Evolutionary conservation across 1,284 basidiomycete genomes (phyloP), one percentile per base, ranked within the genome.

Genomic region (Trichosporon inkin): DNA sequence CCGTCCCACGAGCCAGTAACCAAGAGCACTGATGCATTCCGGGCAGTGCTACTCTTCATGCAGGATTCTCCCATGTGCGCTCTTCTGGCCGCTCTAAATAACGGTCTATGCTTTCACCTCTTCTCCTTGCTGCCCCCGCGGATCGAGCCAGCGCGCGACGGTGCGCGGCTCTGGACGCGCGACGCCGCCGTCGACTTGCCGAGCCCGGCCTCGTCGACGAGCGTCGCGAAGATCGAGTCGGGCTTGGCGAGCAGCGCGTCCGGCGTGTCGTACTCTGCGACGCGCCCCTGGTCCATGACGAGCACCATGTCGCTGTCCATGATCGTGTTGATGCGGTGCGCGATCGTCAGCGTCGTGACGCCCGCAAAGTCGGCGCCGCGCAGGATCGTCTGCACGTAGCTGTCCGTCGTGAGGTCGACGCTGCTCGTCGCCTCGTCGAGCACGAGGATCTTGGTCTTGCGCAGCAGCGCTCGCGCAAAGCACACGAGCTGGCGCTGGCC

Each of bases 391-490:
- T 78, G 76, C 28, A 79, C 75, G 20, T 88, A 87, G 55, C 84
- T 83, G 76, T 96, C 92, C 2, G 92, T 96, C 72, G 94, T 90
- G 38, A 95, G 80, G 72, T 95, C 92, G 57, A 96, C 90, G 13
- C 68, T 69, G 49, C 67, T 70, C 4, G 78, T 78, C 22, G 77
- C 77, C 63, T 96, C 92, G 73, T 97, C 93, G 16, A 96, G 82
- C 1, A 96, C 89, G 1, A 96, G 81, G 39, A 97, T 88, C 78
- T 88, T 92, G 11, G 88, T 86, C 83, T 88, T 87, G 44, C 86
- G 82, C 58, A 93, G 74, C 14, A 91, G 75, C 0, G 89, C 91
- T 41, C 90, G 79, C 0, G 90, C 88, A 68, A 91, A 91, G 76
- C 89, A 93, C 10, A 93, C 71, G 6, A 93, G 79, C 73, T 94